Evolutionary conservation across 495 filamentous ascomycete species (phyloP), one percentile per base, ranked within the genome.

Genomic region (Lasiosphaeria hispida): DNA sequence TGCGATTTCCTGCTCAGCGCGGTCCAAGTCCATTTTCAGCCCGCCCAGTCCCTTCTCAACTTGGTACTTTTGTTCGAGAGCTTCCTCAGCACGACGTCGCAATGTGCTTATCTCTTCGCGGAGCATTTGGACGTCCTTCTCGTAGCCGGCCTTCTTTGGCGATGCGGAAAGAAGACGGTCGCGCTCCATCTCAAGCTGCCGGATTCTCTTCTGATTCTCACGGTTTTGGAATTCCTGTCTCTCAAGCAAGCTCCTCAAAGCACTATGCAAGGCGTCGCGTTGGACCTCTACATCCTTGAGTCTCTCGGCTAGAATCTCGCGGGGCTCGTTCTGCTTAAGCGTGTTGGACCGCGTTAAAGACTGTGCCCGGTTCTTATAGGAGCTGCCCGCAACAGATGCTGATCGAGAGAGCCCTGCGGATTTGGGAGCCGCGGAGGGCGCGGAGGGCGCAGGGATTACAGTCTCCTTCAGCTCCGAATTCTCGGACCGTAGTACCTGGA

Each of bases 21-120:
- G 89, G 67, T 98, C 95, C 33, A 98, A 83, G 68, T 98, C 94
- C 89, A 96, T 97, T 73, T 96, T 96, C 59, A 98, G 76, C 41
- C 93, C 92, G 57, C 86, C 82, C 11, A 98, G 80, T 19, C 92
- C 91, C 72, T 96, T 96, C 73, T 98, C 94, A 55, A 92, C 93
- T 72, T 94, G 88, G 83, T 87, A 97, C 76, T 97, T 97, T 65
- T 92, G 89, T 63, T 95, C 91, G n/a, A 97, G 79, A 17, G 94
- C 95, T 53, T 98, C 94, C 62, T 97, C 92, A 19, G 95, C 92
- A 52, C 95, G 87, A 53, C 86, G 85, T 33, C 94, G 87, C 45
- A 98, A 83, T 8, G 85, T 80, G 58, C 87, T 89, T 59, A 98
- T 87, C 69, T 98, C 94, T 8, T 88, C 83, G 55, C 91, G 86